Evolutionary conservation across 2,329 filamentous ascomycete species (phyloP).

Genomic region (Xylariaceae sp.): DNA sequence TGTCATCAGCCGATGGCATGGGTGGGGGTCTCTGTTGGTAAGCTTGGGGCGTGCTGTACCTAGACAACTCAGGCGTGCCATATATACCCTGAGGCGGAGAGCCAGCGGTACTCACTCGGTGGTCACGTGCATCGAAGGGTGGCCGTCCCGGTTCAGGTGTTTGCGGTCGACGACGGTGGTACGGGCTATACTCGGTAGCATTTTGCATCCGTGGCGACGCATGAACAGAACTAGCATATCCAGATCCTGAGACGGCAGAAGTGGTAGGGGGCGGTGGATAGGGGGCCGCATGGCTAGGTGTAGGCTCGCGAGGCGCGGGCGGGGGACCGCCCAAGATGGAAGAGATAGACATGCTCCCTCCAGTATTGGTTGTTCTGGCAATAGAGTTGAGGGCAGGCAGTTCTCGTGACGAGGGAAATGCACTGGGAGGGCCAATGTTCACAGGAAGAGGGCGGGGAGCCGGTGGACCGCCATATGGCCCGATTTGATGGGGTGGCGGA

Average conservation of each 20-base stretch:
- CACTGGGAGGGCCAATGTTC: constrained; percentile 28
- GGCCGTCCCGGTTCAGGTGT: constrained; percentile 63
- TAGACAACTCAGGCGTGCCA: constrained; percentile 52
- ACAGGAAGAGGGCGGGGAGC: constrained; percentile 29
- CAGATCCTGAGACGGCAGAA: constrained; percentile 39
- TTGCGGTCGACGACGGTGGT: constrained; percentile 62
- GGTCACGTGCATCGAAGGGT: constrained; percentile 43
- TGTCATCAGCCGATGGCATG: constrained; percentile 42
- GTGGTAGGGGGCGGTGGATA: constrained; percentile 37
- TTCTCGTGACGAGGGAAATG: constrained; percentile 31
- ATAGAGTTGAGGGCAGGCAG: constrained; percentile 35
- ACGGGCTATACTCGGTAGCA: constrained; percentile 48
- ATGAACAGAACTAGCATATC: constrained; percentile 46
- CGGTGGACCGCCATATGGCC: constrained; percentile 28
- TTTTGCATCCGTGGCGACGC: constrained; percentile 53
- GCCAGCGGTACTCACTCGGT: constrained; percentile 40
- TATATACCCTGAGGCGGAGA: constrained; percentile 47
- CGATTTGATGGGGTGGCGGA: constrained; percentile 28
- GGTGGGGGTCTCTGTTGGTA: constrained; percentile 49
- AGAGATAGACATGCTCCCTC: constrained; percentile 57
- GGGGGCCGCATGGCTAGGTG: constrained; percentile 39
- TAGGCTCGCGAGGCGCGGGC: constrained; percentile 39
- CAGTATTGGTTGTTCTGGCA: constrained; percentile 41
- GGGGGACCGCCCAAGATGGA: constrained; percentile 53
- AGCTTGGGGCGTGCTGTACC: constrained; percentile 55